Evolutionary conservation across 108 stramenopile genomes (phyloP).

Genomic region (Conticribra weissflogii): DNA sequence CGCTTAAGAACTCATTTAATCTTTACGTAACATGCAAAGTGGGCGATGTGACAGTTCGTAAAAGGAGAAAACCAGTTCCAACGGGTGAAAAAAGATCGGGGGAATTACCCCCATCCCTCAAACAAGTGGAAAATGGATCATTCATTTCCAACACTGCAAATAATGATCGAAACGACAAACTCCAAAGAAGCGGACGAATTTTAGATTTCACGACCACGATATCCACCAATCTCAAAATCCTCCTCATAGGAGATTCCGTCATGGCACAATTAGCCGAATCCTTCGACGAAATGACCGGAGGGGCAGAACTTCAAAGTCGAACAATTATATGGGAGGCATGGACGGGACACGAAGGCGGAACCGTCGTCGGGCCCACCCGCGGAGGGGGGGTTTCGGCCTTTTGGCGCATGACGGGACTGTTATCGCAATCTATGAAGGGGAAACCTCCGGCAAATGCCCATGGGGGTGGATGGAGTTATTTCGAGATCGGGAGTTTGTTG

Average conservation of each 20-base stretch:
- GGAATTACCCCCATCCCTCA: slow-evolving; percentile 9
- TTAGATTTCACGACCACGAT: slow-evolving; percentile 39
- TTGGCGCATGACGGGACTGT: slow-evolving; percentile 47
- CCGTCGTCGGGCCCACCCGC: slow-evolving; percentile 16
- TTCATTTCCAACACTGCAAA: neutral
- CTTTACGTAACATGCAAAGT: slow-evolving; percentile 3
- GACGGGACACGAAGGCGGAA: slow-evolving; percentile 29
- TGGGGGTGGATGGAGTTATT: slow-evolving; percentile 49
- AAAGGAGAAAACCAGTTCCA: neutral
- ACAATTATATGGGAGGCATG: slow-evolving; percentile 22
- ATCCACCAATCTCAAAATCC: slow-evolving; percentile 35
- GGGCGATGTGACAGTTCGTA: neutral
- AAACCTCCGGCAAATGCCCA: slow-evolving; percentile 22
- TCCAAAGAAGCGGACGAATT: slow-evolving; percentile 16
- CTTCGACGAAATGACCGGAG: slow-evolving; percentile 40
- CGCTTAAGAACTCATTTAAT: slow-evolving; percentile 13
- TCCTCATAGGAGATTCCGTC: slow-evolving; percentile 48
- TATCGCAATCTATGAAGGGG: slow-evolving; percentile 8
- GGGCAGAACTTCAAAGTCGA: slow-evolving; percentile 1
- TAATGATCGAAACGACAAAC: too few relatives aligned
- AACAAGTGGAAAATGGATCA: neutral
- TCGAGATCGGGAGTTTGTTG: slow-evolving; percentile 10
- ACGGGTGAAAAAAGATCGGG: slow-evolving; percentile 7
- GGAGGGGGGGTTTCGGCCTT: slow-evolving; percentile 40
- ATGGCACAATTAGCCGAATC: slow-evolving; percentile 34